Conservation (phyloP, 345 rosid genomes). For the Citrus australasica region DNA sequence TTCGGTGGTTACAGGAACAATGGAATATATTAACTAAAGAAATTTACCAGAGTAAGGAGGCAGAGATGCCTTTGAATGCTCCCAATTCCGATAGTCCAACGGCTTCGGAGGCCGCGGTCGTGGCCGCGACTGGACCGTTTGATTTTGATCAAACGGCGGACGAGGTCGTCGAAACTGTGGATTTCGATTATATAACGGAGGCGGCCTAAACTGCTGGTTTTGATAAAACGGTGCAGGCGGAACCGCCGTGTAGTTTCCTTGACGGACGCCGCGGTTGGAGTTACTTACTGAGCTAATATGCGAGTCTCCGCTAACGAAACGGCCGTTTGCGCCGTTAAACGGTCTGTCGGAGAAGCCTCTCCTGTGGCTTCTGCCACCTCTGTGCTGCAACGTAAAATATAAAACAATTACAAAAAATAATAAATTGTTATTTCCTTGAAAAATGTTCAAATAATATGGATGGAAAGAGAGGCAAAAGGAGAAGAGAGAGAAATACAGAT, state of each 20-base stretch:
- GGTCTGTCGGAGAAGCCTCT: slow-evolving; percentile 57
- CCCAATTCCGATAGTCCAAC: slow-evolving; percentile 74
- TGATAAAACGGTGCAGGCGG: slow-evolving; percentile 33
- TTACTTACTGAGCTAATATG: slow-evolving; percentile 45
- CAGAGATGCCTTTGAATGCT: slow-evolving; percentile 47
- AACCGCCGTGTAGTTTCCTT: slow-evolving; percentile 26
- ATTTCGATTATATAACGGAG: slow-evolving; percentile 26
- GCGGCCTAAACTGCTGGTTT: slow-evolving; percentile 26
- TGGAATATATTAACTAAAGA: not conserved
- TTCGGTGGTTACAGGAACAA: not conserved
- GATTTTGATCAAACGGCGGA: slow-evolving; percentile 39
- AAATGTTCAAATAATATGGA: not conserved
- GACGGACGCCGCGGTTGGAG: slow-evolving; percentile 38
- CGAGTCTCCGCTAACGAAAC: slow-evolving; percentile 39
- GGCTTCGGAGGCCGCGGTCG: slow-evolving; percentile 47
- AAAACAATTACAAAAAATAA: too few species aligned
- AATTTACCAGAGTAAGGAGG: slow-evolving; percentile 57
- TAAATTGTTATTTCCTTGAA: not conserved
- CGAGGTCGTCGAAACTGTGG: slow-evolving; percentile 30
- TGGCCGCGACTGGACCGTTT: slow-evolving; percentile 35
- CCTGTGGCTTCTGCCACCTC: slow-evolving; percentile 51
- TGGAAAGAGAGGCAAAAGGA: not conserved
- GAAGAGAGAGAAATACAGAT: too few species aligned
- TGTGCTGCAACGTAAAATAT: slow-evolving; percentile 36
- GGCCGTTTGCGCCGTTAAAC: slow-evolving; percentile 32